Evolutionary conservation across 169 alveolate genomes (phyloP).

Genomic region (Cryptosporidium felis): DNA sequence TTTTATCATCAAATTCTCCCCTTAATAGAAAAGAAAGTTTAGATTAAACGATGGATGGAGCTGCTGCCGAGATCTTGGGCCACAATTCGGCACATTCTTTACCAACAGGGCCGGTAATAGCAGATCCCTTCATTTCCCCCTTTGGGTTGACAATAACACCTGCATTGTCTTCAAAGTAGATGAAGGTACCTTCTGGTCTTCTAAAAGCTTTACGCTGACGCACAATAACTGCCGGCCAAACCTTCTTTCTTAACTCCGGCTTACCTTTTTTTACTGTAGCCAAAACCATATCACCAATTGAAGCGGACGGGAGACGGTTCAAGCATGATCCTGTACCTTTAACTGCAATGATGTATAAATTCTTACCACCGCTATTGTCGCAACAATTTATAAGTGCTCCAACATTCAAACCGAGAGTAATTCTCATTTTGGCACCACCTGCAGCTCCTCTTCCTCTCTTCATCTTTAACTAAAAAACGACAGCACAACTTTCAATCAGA

Average conservation of each 20-base stretch:
- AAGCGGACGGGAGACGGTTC: slow-evolving; percentile 97
- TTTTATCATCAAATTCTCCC: too few relatives aligned
- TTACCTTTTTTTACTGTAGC: slow-evolving; percentile 98
- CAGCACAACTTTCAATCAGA: too few relatives aligned
- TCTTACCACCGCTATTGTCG: slow-evolving; percentile 99
- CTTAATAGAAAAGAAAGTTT: too few relatives aligned
- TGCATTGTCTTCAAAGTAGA: slow-evolving; percentile 99
- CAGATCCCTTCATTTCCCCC: slow-evolving; percentile 99
- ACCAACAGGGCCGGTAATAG: slow-evolving; percentile 99
- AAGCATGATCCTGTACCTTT: slow-evolving; percentile 96
- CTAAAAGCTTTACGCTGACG: slow-evolving; percentile 99
- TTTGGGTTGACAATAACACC: slow-evolving; percentile 98
- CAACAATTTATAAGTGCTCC: slow-evolving; percentile 98
- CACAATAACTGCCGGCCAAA: slow-evolving; percentile 96
- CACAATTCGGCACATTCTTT: slow-evolving; percentile 99
- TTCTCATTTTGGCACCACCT: slow-evolving; percentile 85
- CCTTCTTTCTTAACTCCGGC: slow-evolving; percentile 99
- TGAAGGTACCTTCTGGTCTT: slow-evolving; percentile 97
- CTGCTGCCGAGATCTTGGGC: slow-evolving; percentile 99
- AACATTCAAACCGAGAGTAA: slow-evolving; percentile 95
- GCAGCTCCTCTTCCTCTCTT: slow-evolving; percentile 88
- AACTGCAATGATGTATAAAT: slow-evolving; percentile 96
- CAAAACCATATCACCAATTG: slow-evolving; percentile 99
- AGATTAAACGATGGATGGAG: slow-evolving; percentile 98
- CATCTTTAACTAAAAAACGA: background rate